phyloP scores from a whole-genome alignment of 176 grass and related monocot genomes.

The Rhynchospora tenuis region DNA sequence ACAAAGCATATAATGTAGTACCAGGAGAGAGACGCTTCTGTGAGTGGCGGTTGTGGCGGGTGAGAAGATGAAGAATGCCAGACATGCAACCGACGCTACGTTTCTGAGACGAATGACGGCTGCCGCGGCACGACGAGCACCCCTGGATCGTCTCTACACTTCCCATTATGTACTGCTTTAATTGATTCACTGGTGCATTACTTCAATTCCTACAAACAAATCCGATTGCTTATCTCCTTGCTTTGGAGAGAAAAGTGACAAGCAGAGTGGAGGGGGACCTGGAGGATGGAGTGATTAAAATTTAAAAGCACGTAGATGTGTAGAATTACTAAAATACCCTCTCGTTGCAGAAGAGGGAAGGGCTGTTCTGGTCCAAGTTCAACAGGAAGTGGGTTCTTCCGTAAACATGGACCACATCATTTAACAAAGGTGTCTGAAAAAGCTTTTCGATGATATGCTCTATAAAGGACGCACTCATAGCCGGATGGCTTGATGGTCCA shows the following conservation, averaged over 20 bases:
- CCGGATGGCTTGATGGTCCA: not conserved
- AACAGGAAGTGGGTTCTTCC: not conserved
- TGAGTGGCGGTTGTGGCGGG: slow-evolving; percentile 62
- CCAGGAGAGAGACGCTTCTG: slow-evolving; percentile 63
- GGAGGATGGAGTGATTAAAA: slow-evolving; percentile 19
- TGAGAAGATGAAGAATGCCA: slow-evolving; percentile 71
- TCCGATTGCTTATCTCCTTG: not conserved
- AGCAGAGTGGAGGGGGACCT: not conserved
- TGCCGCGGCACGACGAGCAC: slow-evolving; percentile 28
- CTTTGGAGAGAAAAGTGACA: not conserved
- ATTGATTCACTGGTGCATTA: not conserved
- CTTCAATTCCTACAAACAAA: not conserved
- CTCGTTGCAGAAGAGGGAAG: not conserved
- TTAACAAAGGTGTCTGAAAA: no score
- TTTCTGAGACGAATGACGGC: slow-evolving; percentile 16
- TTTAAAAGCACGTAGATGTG: slow-evolving; percentile 20
- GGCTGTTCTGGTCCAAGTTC: not conserved
- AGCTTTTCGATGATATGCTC: not conserved
- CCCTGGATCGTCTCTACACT: slow-evolving; percentile 27
- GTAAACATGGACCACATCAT: not conserved
- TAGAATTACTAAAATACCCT: slow-evolving; percentile 19
- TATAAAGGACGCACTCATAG: not conserved
- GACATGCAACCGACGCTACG: slow-evolving; percentile 76
- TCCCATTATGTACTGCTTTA: not conserved
- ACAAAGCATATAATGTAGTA: not conserved